Percentiles rank a stretch among this genome's conserved stretches.
phyloP scores from a whole-genome alignment of 129 eudicot species.

The Centrapalus pauciflorus region DNA sequence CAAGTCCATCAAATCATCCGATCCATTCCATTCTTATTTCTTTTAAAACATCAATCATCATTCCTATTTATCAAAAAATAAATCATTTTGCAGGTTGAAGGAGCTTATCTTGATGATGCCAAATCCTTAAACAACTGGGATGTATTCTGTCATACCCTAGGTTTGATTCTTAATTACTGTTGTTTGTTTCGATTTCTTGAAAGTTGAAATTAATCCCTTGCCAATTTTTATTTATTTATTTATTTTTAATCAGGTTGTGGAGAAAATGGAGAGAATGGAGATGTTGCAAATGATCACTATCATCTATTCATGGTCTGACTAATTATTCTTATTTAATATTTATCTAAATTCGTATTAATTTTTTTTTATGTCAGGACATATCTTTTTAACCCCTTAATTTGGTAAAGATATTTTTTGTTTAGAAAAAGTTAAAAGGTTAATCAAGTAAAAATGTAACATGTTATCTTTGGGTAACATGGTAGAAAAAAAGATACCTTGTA shows the following conservation, averaged over 20 bases:
- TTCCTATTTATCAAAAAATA: too few relatives aligned
- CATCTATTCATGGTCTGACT: slow-evolving; percentile 69
- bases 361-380: too few relatives aligned
- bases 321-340: background rate
- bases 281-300: slow-evolving; percentile 75
- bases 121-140: slow-evolving; percentile 77
- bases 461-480: too few relatives aligned
- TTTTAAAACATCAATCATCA: background rate
- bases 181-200: too few relatives aligned
- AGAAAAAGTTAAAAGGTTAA: too few relatives aligned
- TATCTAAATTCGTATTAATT: too few relatives aligned
- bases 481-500: too few relatives aligned
- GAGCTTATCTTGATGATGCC: slow-evolving; percentile 80
- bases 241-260: slow-evolving; percentile 8
- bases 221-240: background rate
- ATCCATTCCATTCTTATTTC: background rate
- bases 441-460: too few relatives aligned
- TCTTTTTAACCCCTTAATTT: too few relatives aligned
- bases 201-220: too few relatives aligned
- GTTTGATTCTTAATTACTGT: slow-evolving; percentile 12
- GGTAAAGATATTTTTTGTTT: too few relatives aligned
- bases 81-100: slow-evolving; percentile 56
- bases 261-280: slow-evolving; percentile 46
- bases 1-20: slow-evolving; percentile 64
- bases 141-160: slow-evolving; percentile 39